Evolutionary conservation across 352 stramenopile genomes (phyloP).

Genomic region (Phytophthora meadii): DNA sequence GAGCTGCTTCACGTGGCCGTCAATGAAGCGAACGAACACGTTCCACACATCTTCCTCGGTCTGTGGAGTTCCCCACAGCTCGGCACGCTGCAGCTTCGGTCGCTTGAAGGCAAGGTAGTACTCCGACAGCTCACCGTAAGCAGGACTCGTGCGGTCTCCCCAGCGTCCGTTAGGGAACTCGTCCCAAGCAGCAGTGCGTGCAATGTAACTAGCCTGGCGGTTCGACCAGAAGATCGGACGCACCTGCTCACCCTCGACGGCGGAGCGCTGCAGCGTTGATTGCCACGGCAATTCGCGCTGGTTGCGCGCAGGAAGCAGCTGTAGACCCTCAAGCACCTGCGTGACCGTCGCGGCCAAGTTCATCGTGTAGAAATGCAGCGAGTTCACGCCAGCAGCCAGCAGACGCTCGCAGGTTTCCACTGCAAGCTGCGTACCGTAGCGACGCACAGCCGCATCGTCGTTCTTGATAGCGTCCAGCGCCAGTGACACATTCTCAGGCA

Average conservation of each 20-base stretch:
- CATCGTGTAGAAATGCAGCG: slow-evolving; percentile 96
- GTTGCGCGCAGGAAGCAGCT: slow-evolving; percentile 64
- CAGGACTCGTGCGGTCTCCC: slow-evolving; percentile 94
- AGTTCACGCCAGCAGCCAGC: slow-evolving; percentile 74
- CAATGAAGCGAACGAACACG: slow-evolving; percentile 93
- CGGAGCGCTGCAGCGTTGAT: slow-evolving; percentile 65
- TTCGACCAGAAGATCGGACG: slow-evolving; percentile 99
- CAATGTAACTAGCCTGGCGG: slow-evolving; percentile 96
- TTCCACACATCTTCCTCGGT: slow-evolving; percentile 92
- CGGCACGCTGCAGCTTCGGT: slow-evolving; percentile 72
- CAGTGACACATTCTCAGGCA: slow-evolving; percentile 86
- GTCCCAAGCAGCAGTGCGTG: slow-evolving; percentile 96
- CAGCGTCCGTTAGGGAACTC: slow-evolving; percentile 97
- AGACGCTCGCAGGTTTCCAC: slow-evolving; percentile 94
- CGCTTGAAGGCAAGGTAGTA: slow-evolving; percentile 92
- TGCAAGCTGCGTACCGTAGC: slow-evolving; percentile 94
- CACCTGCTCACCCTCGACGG: slow-evolving; percentile 88
- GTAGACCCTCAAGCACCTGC: slow-evolving; percentile 82
- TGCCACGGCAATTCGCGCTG: slow-evolving; percentile 81
- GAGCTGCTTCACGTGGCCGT: slow-evolving; percentile 87
- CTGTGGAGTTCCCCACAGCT: slow-evolving; percentile 87
- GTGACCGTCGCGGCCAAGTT: slow-evolving; percentile 91
- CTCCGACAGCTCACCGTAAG: slow-evolving; percentile 96
- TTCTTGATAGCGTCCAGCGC: slow-evolving; percentile 92
- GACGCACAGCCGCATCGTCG: slow-evolving; percentile 93